Evolutionary conservation across 805 yeast species (phyloP).

Genomic region (Saccharomycopsis malanga): DNA sequence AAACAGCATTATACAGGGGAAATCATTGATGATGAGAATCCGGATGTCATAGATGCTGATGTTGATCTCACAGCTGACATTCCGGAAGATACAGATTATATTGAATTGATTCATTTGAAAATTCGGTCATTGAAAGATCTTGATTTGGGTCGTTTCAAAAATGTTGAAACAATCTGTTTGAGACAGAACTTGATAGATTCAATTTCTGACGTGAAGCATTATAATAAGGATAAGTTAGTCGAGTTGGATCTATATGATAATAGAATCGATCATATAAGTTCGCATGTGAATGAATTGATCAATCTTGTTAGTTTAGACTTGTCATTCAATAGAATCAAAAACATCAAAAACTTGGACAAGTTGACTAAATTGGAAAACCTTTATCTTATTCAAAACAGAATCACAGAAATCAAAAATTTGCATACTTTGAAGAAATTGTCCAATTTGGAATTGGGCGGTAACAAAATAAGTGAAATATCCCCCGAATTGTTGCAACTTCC

Average conservation of each 20-base stretch:
- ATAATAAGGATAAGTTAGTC: conserved; percentile 46
- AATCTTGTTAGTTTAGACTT: conserved; percentile 63
- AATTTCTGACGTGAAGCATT: conserved; percentile 59
- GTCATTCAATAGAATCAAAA: conserved; percentile 65
- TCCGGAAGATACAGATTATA: conserved; percentile 48
- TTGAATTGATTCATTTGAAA: conserved; percentile 67
- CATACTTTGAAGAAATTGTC: conserved; percentile 47
- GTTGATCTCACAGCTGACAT: conserved; percentile 51
- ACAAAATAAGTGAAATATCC: conserved; percentile 50
- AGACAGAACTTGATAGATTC: conserved; percentile 78
- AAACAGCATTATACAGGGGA: conserved; percentile 19
- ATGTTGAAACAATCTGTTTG: conserved; percentile 57
- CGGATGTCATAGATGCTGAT: conserved; percentile 61
- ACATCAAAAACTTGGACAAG: conserved; percentile 47
- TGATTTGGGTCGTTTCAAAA: conserved; percentile 46
- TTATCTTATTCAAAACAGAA: conserved; percentile 85
- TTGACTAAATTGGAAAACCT: conserved; percentile 66
- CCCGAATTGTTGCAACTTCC: conserved; percentile 50
- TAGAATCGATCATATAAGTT: conserved; percentile 77
- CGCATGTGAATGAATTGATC: conserved; percentile 52
- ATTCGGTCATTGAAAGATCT: conserved; percentile 57
- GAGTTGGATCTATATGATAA: conserved; percentile 91
- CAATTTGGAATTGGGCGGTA: conserved; percentile 88
- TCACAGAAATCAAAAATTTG: conserved; percentile 62
- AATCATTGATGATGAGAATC: conserved; percentile 30